Evolutionary conservation across 2,329 filamentous ascomycete genomes (phyloP).

Genomic region (Septoria petroselini): DNA sequence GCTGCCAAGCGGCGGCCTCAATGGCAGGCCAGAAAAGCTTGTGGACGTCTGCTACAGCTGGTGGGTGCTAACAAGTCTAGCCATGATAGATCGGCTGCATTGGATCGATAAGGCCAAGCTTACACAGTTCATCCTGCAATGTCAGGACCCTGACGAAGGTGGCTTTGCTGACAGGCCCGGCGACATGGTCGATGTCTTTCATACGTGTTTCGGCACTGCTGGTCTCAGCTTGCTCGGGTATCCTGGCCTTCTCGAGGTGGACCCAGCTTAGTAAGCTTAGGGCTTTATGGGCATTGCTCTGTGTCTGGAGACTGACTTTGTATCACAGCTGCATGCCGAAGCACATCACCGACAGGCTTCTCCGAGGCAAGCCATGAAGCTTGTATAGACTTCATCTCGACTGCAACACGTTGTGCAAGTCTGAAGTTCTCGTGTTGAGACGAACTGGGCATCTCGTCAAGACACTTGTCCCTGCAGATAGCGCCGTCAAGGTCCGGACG

Average conservation of each 20-base stretch:
- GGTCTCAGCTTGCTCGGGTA: constrained; percentile 81
- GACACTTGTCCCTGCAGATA: too few species aligned
- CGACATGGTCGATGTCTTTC: constrained; percentile 96
- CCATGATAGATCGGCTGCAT: constrained; percentile 81
- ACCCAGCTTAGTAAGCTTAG: constrained; percentile 73
- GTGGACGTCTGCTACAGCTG: constrained; percentile 99
- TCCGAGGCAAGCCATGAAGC: constrained; percentile 40
- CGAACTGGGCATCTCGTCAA: too few species aligned
- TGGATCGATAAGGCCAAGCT: constrained; percentile 90
- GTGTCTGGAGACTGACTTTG: constrained; percentile 13
- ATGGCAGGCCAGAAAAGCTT: constrained; percentile 89
- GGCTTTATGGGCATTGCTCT: constrained; percentile 7
- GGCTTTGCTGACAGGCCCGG: constrained; percentile 88
- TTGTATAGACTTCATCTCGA: constrained; percentile 8
- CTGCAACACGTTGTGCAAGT: too few species aligned
- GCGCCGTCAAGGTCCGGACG: too few species aligned
- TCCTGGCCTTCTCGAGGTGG: constrained; percentile 72
- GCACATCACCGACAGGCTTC: constrained; percentile 59
- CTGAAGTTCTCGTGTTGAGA: too few species aligned
- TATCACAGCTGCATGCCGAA: constrained; percentile 53
- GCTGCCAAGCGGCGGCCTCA: constrained; percentile 79
- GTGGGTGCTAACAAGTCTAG: constrained; percentile 93
- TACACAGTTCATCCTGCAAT: constrained; percentile 75
- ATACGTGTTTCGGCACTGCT: constrained; percentile 84
- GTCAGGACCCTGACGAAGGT: constrained; percentile 79